phyloP scores from a whole-genome alignment of 306 rosid species.

The cucumber (Cucumis sativus) region DNA sequence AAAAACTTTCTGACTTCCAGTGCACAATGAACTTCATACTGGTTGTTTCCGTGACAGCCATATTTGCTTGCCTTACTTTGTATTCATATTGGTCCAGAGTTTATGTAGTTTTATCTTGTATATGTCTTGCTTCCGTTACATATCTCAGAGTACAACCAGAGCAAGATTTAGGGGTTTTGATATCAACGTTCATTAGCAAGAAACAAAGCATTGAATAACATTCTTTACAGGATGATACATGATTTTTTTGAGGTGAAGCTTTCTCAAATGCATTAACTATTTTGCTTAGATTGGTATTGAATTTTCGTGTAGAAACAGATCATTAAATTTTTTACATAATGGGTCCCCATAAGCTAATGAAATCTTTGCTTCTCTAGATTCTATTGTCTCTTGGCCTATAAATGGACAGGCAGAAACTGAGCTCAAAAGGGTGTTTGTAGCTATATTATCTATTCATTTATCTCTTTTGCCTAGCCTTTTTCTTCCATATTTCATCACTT shows the following conservation, averaged over 20 bases:
- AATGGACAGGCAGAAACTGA: background rate
- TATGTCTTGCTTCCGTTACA: slow-evolving; percentile 66
- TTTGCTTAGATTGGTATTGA: background rate
- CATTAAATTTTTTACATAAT: background rate
- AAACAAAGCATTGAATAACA: slow-evolving; percentile 14
- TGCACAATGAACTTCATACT: slow-evolving; percentile 34
- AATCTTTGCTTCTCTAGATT: background rate
- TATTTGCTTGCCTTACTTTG: slow-evolving; percentile 46
- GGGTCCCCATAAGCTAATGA: background rate
- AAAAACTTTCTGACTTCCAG: slow-evolving; percentile 39
- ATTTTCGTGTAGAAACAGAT: background rate
- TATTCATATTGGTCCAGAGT: slow-evolving; percentile 65
- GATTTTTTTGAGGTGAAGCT: background rate
- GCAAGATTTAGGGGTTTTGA: slow-evolving; percentile 36
- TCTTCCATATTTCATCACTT: background rate
- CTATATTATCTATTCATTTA: background rate
- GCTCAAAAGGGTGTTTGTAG: background rate
- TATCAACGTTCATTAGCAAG: slow-evolving; percentile 30
- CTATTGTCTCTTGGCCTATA: background rate
- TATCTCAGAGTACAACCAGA: slow-evolving; percentile 31
- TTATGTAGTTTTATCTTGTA: slow-evolving; percentile 62
- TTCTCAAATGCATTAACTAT: background rate
- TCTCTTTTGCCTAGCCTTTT: background rate
- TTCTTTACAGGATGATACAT: slow-evolving; percentile 8
- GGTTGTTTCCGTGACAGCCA: slow-evolving; percentile 38